A percentile compares a stretch with the other conserved stretches of the same genome.
phyloP scores from a whole-genome alignment of 1,284 basidiomycete species.

The Melampsora occidentalis region DNA sequence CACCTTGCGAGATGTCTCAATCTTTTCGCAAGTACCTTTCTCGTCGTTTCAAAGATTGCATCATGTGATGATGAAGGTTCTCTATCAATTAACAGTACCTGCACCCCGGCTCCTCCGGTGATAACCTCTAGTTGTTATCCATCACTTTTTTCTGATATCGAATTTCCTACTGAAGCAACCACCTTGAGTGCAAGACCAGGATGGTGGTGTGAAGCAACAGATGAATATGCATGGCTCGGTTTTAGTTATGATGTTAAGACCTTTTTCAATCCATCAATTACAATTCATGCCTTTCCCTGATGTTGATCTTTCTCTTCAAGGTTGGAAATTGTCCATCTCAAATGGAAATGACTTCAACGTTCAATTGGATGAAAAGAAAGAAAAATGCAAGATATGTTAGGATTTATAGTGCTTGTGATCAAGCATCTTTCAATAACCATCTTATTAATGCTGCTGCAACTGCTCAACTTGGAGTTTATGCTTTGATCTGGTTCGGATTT shows the following conservation, averaged over 20 bases:
- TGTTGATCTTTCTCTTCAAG: neutral
- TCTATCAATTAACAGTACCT: too few species aligned
- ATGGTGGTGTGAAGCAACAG: conserved; percentile 32
- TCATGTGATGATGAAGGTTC: too few species aligned
- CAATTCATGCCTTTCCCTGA: neutral
- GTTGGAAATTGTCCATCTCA: conserved; percentile 5
- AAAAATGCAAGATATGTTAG: conserved; percentile 64
- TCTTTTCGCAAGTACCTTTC: too few species aligned
- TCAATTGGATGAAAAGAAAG: conserved; percentile 14
- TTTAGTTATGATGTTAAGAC: conserved; percentile 34
- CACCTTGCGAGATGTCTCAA: too few species aligned
- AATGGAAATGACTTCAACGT: neutral
- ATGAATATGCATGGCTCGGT: conserved; percentile 36
- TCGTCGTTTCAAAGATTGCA: too few species aligned
- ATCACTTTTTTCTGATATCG: neutral
- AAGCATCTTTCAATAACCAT: conserved; percentile 55
- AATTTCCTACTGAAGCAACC: neutral
- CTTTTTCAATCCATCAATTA: neutral
- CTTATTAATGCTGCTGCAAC: conserved; percentile 67
- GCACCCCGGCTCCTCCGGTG: too few species aligned
- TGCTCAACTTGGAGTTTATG: conserved; percentile 67
- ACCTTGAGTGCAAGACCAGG: neutral
- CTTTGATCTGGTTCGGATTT: conserved; percentile 67
- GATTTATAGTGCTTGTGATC: conserved; percentile 68
- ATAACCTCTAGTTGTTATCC: neutral